Base-by-base conservation (phyloP, 2,329 filamentous ascomycete genomes). In the Cercospora nicotianae region DNA sequence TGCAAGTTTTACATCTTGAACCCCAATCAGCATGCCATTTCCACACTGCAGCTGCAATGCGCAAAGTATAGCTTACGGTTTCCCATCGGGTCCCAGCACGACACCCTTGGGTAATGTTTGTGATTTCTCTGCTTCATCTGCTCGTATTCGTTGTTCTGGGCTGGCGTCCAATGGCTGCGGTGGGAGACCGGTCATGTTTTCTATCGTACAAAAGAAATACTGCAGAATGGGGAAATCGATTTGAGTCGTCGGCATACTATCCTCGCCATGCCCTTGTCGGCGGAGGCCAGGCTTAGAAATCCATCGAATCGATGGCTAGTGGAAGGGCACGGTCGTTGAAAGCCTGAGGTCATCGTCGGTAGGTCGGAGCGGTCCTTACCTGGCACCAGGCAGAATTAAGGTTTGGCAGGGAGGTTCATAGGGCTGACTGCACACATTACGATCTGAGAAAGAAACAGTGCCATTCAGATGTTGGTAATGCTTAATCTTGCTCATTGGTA, bases 1-100 rank as follows among this genome's bases (percentile, higher is more conserved):
- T 92, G 79, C 91, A 93, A 55, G 89, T 84, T 48, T 90, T 90
- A 75, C 91, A 93, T 67, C 90, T 93, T 72, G 10, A 12, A 12
- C n/a, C 0, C 28, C 10, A 10, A 12, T 64, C 5, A 23, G 36
- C n/a, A n/a, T n/a, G n/a, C n/a, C n/a, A n/a, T n/a, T n/a, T n/a
- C n/a, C n/a, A n/a, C n/a, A n/a, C n/a, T n/a, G n/a, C n/a, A n/a
- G n/a, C n/a, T n/a, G n/a, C n/a, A n/a, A n/a, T n/a, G 36, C 36
- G 16, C 36, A 8, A 39, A 39, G 6, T 6, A 5, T 48, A 33
- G 80, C 90, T 83, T 81, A 94, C 92, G 92, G 92, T 80, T 95
- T 95, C 65, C 92, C 92, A 81, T 95, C 91, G 70, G 90, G 90
- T 57, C 90, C 92, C 39, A 94, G 81, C 42, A 94, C 86, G 2